Evolutionary conservation across 306 rosid genomes (phyloP), one percentile per base, ranked within the genome.

Genomic region (Begonia peltatifolia): DNA sequence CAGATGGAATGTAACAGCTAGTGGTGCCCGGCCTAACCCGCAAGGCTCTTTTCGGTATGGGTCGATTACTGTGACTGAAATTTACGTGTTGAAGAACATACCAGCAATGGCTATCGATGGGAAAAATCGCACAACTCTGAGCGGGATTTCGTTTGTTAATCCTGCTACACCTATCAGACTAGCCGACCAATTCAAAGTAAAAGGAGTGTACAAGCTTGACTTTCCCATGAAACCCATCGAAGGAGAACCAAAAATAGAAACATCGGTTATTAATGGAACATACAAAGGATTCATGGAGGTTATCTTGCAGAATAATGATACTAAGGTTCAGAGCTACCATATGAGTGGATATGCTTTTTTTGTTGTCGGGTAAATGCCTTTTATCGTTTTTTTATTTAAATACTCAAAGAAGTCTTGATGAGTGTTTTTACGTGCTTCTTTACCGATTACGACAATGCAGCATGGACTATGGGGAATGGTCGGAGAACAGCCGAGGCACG

Each of bases 21-120:
- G 97, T 57, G 97, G 97, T 58, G 95, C 97, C 54, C 94, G 97
- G 60, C 97, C 97, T 43, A 89, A 89, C 58, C 97, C 97, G 9
- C 97, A 89, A 66, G 97, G 97, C 14, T 85, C 97, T 42, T 89
- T 89, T 68, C 76, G 78, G 82, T 89, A 89, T 42, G 97, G 97
- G 18, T 85, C 97, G 36, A 89, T 89, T 66, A 89, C 82, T 42
- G 97, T 89, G 63, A 89, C 97, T 57, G 94, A 89, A 11, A 55
- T 89, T 55, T 85, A 89, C 54, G 85, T 89, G 55, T 56, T 89
- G 55, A 80, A 59, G 69, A 89, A 89, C 63, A 78, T 74, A 65
- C 90, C 94, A 43, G 81, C 58, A 1, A 87, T 66, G 55, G 68
- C 57, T 20, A 78, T 89, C 58, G 53, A 76, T 6, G 94, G 97